Base-by-base conservation (phyloP, 2,329 filamentous ascomycete species). In the Aspergillus pseudotamarii region DNA sequence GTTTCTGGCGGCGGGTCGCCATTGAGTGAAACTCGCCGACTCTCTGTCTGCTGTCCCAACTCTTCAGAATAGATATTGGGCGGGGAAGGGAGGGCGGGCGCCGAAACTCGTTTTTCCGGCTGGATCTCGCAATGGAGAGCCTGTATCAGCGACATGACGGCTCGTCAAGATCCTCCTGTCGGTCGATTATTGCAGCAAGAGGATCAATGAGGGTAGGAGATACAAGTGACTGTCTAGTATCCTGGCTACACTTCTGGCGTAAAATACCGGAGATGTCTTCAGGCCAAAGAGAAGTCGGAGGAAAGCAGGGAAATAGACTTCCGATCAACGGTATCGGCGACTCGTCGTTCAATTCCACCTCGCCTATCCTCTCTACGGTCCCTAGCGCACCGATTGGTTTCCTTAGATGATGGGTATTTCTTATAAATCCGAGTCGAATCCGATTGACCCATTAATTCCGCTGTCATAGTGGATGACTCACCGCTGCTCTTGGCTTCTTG, bases 1-100 rank as follows among this genome's bases (percentile, higher is more conserved):
- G 34, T 53, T 11, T 70, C 71, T 6, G 72, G 74, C 16, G 46
- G 21, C 14, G 23, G 28, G 46, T 59, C 21, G 16, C 4, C 32
- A 36, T 48, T 21, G 5, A 21, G 14, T n/a, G 43, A 43, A 12
- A 11, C n/a, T 14, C 4, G n/a, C 9, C 26, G 34, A 6, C 34
- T 16, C 3, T 54, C 32, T 19, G 28, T 4, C 21, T 6, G 16
- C n/a, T 41, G n/a, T 21, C 10, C 21, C 0, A 6, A 6, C 4
- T 1, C 6, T 21, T 21, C 28, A 32, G 48, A 19, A 16, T 2
- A n/a, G 6, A 19, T n/a, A 34, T 19, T 58, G 28, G 43, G 28
- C 14, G 14, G 14, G 14, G 56, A n/a, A 19, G 23, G 28, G 6
- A 50, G 16, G 1, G 30, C 19, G 32, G 57, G n/a, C 4, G 32